Evolutionary conservation across 495 filamentous ascomycete genomes (phyloP).

Genomic region (Podospora appendiculata): DNA sequence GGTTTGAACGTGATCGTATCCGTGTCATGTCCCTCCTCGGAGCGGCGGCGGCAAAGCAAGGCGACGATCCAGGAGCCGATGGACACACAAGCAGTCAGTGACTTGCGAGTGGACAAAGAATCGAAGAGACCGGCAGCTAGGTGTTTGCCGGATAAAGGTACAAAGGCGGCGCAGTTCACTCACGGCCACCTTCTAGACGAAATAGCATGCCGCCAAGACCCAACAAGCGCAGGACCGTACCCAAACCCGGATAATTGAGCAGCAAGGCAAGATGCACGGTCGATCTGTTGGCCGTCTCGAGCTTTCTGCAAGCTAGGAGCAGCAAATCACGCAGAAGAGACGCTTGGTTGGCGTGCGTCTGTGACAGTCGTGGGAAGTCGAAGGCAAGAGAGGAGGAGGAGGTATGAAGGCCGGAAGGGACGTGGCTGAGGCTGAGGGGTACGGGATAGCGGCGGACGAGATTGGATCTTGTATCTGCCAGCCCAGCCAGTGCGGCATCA

Average conservation of each 20-base stretch:
- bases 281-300: slow-evolving; percentile 7
- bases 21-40: slow-evolving; percentile 12
- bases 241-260: slow-evolving; percentile 31
- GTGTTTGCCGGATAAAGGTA: slow-evolving; percentile 29
- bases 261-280: slow-evolving; percentile 18
- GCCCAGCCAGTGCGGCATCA: neutral
- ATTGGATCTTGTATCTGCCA: slow-evolving; percentile 13
- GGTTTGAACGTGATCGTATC: slow-evolving; percentile 7
- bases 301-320: neutral
- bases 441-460: slow-evolving; percentile 6
- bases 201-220: slow-evolving; percentile 7
- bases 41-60: neutral
- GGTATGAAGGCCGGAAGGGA: slow-evolving; percentile 1
- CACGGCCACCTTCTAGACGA: slow-evolving; percentile 10
- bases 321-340: neutral
- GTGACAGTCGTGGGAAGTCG: neutral
- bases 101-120: slow-evolving; percentile 10
- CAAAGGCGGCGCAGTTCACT: slow-evolving; percentile 25
- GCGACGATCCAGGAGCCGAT: neutral
- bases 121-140: slow-evolving; percentile 17
- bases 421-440: neutral
- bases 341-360: slow-evolving; percentile 1
- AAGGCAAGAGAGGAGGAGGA: slow-evolving; percentile 1
- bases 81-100: slow-evolving; percentile 1
- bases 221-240: slow-evolving; percentile 14